Percentiles rank a stretch among this genome's conserved stretches.
Conservation (phyloP, 2,329 filamentous ascomycete genomes). For the Ceratocystis albifundus region DNA sequence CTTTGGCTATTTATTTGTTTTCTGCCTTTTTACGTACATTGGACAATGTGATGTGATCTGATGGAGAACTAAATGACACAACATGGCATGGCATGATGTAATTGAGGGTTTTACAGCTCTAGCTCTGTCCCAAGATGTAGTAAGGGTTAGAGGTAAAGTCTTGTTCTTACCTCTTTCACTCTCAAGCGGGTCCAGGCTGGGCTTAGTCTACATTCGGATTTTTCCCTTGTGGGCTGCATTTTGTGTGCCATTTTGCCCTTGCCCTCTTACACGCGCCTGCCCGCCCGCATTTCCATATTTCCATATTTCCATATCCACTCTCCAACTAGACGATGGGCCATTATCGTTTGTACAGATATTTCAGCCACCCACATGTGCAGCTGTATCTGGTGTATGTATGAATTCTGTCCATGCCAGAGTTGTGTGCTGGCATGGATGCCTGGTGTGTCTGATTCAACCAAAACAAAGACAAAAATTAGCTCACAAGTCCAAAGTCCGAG, state of each 20-base stretch:
- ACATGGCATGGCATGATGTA: conserved; percentile 7
- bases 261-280: conserved; percentile 19
- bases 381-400: too few relatives aligned
- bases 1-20: too few relatives aligned
- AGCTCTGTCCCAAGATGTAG: background rate
- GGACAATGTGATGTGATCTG: too few relatives aligned
- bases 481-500: background rate
- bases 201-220: background rate
- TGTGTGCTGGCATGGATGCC: background rate
- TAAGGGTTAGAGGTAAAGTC: too few relatives aligned
- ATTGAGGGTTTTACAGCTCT: conserved; percentile 1
- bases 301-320: background rate
- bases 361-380: too few relatives aligned
- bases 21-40: too few relatives aligned
- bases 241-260: conserved; percentile 18
- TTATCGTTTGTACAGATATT: too few relatives aligned
- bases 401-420: too few relatives aligned
- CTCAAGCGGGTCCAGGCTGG: background rate
- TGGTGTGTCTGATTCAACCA: background rate
- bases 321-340: background rate
- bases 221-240: conserved; percentile 18
- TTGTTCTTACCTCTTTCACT: background rate
- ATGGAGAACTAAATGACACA: too few relatives aligned
- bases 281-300: background rate
- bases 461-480: too few relatives aligned